These are phyloP conservation scores for Penicillium robsamsonii DNA, from an alignment of 495 filamentous ascomycete genomes.

Conservation along the genomic window DNA sequence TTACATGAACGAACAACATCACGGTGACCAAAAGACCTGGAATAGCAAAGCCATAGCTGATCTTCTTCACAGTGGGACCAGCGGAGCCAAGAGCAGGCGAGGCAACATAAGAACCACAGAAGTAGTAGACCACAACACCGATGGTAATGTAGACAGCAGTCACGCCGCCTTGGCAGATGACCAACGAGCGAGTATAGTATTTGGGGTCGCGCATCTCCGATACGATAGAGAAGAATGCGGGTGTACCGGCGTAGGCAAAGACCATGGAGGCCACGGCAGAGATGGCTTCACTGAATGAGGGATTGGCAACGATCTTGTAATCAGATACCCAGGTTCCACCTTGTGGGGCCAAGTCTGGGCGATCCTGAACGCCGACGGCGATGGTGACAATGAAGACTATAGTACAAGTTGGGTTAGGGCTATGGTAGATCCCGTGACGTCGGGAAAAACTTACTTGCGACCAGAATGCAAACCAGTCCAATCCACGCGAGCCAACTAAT, in stretches of 20 bases:
- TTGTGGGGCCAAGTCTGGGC: conserved; percentile 36
- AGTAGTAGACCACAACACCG: conserved; percentile 66
- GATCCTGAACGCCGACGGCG: conserved; percentile 55
- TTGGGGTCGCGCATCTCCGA: conserved; percentile 68
- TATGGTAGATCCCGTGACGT: not conserved
- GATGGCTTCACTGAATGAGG: conserved; percentile 41
- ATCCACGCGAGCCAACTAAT: conserved; percentile 41
- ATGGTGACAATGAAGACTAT: conserved; percentile 70
- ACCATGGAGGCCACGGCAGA: conserved; percentile 67
- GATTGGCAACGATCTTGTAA: conserved; percentile 29
- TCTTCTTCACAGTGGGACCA: conserved; percentile 57
- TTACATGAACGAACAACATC: conserved; percentile 32
- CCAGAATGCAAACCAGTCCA: conserved; percentile 36
- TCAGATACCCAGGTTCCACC: conserved; percentile 32
- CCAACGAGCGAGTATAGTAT: conserved; percentile 59
- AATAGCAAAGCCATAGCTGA: conserved; percentile 71
- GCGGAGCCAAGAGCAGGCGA: conserved; percentile 70
- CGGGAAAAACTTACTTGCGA: conserved; percentile 39
- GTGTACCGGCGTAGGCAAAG: conserved; percentile 63
- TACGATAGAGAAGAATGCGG: conserved; percentile 68
- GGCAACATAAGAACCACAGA: conserved; percentile 62
- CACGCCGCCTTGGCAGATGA: conserved; percentile 40
- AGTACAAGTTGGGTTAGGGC: conserved; percentile 20
- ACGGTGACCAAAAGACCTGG: conserved; percentile 50
- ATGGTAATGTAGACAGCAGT: conserved; percentile 65